phyloP scores from a whole-genome alignment of 345 rosid species.

The Ceriops decandra region DNA sequence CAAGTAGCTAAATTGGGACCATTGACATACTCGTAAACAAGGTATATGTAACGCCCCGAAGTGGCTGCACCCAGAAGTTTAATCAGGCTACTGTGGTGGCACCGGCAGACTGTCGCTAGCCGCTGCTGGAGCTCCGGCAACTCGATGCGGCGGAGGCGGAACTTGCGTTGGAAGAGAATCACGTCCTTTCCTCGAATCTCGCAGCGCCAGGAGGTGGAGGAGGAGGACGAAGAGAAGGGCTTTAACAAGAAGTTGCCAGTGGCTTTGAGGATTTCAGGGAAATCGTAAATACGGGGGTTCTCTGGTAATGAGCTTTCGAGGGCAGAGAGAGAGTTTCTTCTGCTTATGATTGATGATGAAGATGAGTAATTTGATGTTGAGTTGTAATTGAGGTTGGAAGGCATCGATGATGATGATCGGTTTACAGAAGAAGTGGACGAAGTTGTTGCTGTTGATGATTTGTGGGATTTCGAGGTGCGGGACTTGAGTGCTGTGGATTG shows the following conservation, averaged over 20 bases:
- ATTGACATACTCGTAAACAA: slow-evolving; percentile 21
- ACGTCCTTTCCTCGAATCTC: slow-evolving; percentile 26
- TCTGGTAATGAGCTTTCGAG: slow-evolving; percentile 30
- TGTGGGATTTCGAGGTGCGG: no score
- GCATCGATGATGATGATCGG: neutral
- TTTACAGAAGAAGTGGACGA: neutral
- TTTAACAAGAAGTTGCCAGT: slow-evolving; percentile 30
- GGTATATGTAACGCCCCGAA: slow-evolving; percentile 31
- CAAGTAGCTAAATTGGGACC: slow-evolving; percentile 27
- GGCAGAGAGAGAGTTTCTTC: slow-evolving; percentile 17
- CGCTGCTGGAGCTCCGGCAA: slow-evolving; percentile 43
- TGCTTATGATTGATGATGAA: slow-evolving; percentile 15
- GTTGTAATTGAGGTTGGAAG: neutral
- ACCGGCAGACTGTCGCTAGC: slow-evolving; percentile 56
- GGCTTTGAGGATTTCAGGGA: slow-evolving; percentile 28
- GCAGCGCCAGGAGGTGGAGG: slow-evolving; percentile 41
- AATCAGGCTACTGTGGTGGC: slow-evolving; percentile 65
- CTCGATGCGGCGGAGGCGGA: slow-evolving; percentile 43
- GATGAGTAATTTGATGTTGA: neutral
- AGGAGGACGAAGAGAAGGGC: slow-evolving; percentile 35
- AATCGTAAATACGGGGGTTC: slow-evolving; percentile 28
- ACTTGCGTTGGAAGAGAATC: slow-evolving; percentile 24
- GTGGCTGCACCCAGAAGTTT: slow-evolving; percentile 69
- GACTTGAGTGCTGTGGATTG: no score
- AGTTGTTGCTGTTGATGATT: no score